Base-by-base conservation (phyloP, 306 rosid genomes). In the Vigna radiata region DNA sequence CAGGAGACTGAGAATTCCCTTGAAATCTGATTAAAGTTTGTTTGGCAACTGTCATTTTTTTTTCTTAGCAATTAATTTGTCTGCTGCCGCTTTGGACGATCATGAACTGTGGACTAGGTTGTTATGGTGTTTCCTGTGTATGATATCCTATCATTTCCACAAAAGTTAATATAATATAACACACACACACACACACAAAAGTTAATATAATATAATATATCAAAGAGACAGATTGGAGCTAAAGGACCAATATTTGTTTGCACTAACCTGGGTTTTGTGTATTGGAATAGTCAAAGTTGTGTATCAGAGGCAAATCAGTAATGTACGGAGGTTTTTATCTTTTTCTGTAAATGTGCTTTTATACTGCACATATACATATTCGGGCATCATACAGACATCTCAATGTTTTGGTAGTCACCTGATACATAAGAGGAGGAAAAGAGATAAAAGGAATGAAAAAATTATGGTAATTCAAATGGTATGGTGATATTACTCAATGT, bases 111-210 rank as follows among this genome's bases (percentile, higher is more conserved):
- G 69, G 49, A 33, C 49, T 27, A 29, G 79, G 56, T 25, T 41
- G 46, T 41, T 41, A 11, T 80, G 65, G 33, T 46, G 10, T 77
- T 27, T 66, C 72, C 44, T 55, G 17, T 31, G 39, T 63, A 25
- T 52, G 48, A 39, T 41, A 41, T 9, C 46, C 46, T 41, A 11
- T 41, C 46, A 9, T 41, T 2, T 46, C 50, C 50, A 13, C 15
- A 11, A 37, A 7, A 39, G 2, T 8, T 41, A 41, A 41, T 41
- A 8, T 41, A 41, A 41, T 41, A 41, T 41, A 41, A 41, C 27
- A 7, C 11, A 39, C 11, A 8, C 12, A 41, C 12, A 41, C 46
- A 41, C 44, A 39, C 44, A 39, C 3, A 39, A 37, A 37, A 39
- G 9, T 8, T 41, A 41, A 41, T 41, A 8, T 41, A 39, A 39